Base-by-base conservation (phyloP, 768 basidiomycete genomes). In the Russula brevipes region DNA sequence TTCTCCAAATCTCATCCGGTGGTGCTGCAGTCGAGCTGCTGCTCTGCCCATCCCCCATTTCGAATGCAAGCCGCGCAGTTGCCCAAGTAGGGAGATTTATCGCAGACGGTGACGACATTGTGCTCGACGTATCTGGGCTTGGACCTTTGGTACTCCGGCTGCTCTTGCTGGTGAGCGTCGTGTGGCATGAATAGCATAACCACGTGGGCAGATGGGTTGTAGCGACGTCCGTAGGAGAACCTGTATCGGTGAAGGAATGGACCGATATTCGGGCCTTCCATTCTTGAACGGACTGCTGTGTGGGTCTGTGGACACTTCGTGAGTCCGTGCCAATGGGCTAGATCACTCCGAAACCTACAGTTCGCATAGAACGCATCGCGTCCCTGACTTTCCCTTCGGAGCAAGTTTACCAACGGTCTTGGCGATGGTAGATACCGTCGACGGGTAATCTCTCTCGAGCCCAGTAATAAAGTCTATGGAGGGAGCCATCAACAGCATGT, bases 341-440 rank as follows among this genome's bases (percentile, higher is more conserved):
- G 5, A 41, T 10, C 19, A 24, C 31, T 41, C 10, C 31, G 41
- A 46, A 3, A 57, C 33, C 33, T 55, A 88, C 89, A 88, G 78
- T 69, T 84, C 80, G 69, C 91, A 93, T 6, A 91, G 71, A 12
- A 81, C 68, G 70, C 91, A 93, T 7, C 67, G 69, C 0, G 76
- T 78, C 8, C 73, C 73, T 0, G 83, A 75, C 3, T 73, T 76
- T 57, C 81, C 73, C 71, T 88, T 91, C 0, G 91, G 84, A 9
- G 84, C 80, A 33, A 94, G 73, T 73, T 94, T 94, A 5, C 80
- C 85, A 69, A 88, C 90, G 1, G 91, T 93, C 41, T 88, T 82
- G 30, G 85, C 85, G 54, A 94, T 88, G 0, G 91, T 85, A 8
- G 89, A 91, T 11, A 93, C 91, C 0, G 91, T 94, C 0, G 91